phyloP scores from a whole-genome alignment of 176 grass and related monocot genomes.

The Zizania latifolia region DNA sequence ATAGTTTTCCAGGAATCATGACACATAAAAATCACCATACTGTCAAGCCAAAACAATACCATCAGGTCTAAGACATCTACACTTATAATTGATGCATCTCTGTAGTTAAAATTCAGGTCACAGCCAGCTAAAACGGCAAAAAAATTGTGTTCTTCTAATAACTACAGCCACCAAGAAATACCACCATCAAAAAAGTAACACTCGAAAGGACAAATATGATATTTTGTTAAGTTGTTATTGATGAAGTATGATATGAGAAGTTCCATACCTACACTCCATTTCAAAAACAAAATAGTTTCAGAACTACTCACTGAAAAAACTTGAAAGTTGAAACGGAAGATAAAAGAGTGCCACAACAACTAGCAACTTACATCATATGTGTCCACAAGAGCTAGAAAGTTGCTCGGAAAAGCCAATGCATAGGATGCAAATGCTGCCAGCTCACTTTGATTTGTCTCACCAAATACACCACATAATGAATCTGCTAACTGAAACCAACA shows the following conservation, averaged over 20 bases:
- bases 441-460: constrained; percentile 94
- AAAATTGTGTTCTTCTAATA: neutral
- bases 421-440: constrained; percentile 88
- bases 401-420: constrained; percentile 91
- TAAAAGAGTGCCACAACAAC: constrained; percentile 2
- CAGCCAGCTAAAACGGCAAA: neutral
- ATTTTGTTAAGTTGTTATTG: neutral
- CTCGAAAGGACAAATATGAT: neutral
- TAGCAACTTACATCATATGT: constrained; percentile 90
- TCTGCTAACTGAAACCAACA: constrained; percentile 46
- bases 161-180: neutral
- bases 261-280: neutral
- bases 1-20: neutral
- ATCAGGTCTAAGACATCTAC: neutral
- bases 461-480: constrained; percentile 61
- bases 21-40: neutral
- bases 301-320: constrained; percentile 5
- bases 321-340: too few species aligned
- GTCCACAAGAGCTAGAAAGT: constrained; percentile 91
- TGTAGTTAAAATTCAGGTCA: neutral
- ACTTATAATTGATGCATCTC: neutral
- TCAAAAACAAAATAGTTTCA: neutral
- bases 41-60: constrained; percentile 15
- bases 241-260: constrained; percentile 3
- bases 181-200: neutral